A percentile compares a stretch with the other conserved stretches of the same genome.
Evolutionary conservation across 2,329 filamentous ascomycete species (phyloP).

Genomic region (Neofusicoccum kwambonambiense): DNA sequence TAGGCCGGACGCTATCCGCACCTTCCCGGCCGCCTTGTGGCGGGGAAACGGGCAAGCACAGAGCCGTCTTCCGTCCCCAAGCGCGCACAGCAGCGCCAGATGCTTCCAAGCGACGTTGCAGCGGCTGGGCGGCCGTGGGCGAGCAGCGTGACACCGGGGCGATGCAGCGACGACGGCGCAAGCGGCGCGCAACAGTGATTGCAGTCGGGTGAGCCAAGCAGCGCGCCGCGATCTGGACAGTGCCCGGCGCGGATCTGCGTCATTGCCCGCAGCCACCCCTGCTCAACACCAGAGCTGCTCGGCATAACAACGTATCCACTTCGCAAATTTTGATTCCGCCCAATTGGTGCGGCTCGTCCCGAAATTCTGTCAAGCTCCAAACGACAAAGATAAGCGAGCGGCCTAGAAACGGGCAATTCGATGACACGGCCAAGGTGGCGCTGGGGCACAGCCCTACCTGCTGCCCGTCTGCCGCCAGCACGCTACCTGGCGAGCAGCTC

Average conservation of each 20-base stretch:
- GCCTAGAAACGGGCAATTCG: not conserved
- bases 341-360: conserved; percentile 7
- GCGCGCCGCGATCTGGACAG: not conserved
- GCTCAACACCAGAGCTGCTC: conserved; percentile 10
- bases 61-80: not conserved
- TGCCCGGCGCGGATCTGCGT: too few species aligned
- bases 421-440: not conserved
- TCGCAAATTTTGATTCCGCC: not conserved
- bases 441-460: not conserved
- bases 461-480: not conserved
- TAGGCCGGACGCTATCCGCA: conserved; percentile 1
- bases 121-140: not conserved
- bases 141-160: not conserved
- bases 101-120: not conserved
- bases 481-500: not conserved
- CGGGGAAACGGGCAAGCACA: not conserved
- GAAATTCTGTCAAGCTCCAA: not conserved
- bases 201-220: conserved; percentile 4
- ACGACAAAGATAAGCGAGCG: not conserved
- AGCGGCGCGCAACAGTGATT: conserved; percentile 1
- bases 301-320: conserved; percentile 14
- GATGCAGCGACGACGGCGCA: not conserved
- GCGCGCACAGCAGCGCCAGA: too few species aligned
- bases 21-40: not conserved
- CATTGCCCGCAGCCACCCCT: not conserved